These are phyloP conservation scores for Mycena leptocephala DNA, from an alignment of 768 basidiomycete species.

Conservation along the genomic window DNA sequence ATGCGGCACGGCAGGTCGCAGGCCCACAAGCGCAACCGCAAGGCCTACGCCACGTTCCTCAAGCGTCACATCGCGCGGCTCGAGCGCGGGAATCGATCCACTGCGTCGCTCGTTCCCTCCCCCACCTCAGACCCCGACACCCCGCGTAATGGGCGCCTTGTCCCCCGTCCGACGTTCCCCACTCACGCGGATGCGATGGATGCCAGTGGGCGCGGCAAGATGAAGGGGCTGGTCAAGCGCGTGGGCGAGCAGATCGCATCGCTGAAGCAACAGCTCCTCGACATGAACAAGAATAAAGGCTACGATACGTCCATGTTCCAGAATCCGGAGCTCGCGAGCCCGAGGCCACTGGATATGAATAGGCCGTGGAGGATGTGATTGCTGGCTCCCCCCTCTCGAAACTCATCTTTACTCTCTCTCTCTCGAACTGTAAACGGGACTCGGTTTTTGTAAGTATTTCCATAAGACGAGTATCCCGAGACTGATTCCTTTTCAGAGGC, in stretches of 20 bases:
- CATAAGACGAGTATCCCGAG: too few species aligned
- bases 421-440: not conserved
- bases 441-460: too few species aligned
- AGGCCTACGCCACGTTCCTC: not conserved
- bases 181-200: too few species aligned
- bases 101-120: not conserved
- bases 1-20: not conserved
- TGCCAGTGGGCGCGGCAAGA: too few species aligned
- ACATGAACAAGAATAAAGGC: not conserved
- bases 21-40: not conserved
- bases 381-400: too few species aligned
- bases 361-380: conserved; percentile 24
- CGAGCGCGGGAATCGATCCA: not conserved
- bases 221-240: too few species aligned
- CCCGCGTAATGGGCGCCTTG: too few species aligned
- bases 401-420: not conserved
- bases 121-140: too few species aligned
- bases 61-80: not conserved
- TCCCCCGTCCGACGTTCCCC: not conserved
- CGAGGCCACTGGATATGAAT: conserved; percentile 29
- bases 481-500: not conserved
- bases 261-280: not conserved
- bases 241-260: not conserved
- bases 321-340: conserved; percentile 33
- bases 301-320: conserved; percentile 23